Percentiles rank a stretch among this genome's conserved stretches.
Conservation (phyloP, 192 early-diverging fungal species). For the Backusella sp. region DNA sequence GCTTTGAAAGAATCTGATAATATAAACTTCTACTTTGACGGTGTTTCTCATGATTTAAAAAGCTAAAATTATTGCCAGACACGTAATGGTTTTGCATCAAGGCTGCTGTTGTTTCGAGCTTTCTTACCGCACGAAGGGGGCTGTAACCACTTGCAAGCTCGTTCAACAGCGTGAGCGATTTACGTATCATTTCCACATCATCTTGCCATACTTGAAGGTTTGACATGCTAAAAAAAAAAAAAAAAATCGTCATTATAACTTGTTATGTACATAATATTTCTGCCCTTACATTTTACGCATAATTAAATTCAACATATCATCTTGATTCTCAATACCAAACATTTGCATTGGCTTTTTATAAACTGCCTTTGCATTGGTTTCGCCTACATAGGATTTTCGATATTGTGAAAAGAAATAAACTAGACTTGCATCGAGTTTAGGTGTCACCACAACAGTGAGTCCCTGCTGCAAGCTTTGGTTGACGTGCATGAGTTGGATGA, state of each 20-base stretch:
- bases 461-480: constrained; percentile 54
- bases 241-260: not conserved
- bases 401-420: constrained; percentile 74
- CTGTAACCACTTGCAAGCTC: constrained; percentile 74
- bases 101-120: constrained; percentile 64
- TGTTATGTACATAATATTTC: not conserved
- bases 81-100: constrained; percentile 67
- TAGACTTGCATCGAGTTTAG: constrained; percentile 75
- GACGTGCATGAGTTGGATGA: constrained; percentile 67
- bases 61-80: constrained; percentile 65
- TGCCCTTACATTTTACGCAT: constrained; percentile 61
- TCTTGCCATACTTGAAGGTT: constrained; percentile 64
- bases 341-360: constrained; percentile 59
- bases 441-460: constrained; percentile 45
- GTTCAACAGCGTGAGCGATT: constrained; percentile 69
- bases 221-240: constrained; percentile 41
- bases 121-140: constrained; percentile 69
- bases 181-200: constrained; percentile 53
- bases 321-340: constrained; percentile 66
- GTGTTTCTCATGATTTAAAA: constrained; percentile 62
- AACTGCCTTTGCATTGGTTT: constrained; percentile 50
- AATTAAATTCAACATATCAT: constrained; percentile 57
- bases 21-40: constrained; percentile 63
- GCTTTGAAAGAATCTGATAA: constrained; percentile 74
- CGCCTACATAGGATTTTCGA: constrained; percentile 79